phyloP scores from a whole-genome alignment of 495 filamentous ascomycete species.

The Astrocystis sublimbata region DNA sequence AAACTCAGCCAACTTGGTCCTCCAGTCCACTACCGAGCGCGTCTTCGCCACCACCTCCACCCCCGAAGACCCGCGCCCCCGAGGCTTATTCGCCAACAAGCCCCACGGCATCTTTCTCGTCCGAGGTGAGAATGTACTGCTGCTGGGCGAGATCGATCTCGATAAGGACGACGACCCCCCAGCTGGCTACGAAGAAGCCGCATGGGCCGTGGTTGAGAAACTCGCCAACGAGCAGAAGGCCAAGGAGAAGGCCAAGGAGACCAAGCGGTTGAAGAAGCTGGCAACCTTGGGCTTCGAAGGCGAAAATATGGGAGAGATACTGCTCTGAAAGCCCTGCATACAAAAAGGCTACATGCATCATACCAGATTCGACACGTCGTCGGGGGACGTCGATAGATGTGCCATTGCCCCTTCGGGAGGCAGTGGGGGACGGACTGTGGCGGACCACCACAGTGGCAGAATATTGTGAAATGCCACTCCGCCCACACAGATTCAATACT shows the following conservation, averaged over 20 bases:
- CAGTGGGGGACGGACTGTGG: conserved; percentile 1
- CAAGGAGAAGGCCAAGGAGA: conserved; percentile 70
- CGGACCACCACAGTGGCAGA: conserved; percentile 51
- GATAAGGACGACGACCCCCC: conserved; percentile 92
- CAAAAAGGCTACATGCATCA: background rate
- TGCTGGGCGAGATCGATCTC: conserved; percentile 93
- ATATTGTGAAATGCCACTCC: conserved; percentile 74
- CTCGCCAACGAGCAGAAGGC: conserved; percentile 68
- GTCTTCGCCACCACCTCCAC: conserved; percentile 61
- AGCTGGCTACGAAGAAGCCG: conserved; percentile 63
- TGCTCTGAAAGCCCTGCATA: conserved; percentile 54
- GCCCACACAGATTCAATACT: conserved; percentile 13
- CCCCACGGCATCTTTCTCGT: conserved; percentile 83
- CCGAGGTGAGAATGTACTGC: conserved; percentile 87
- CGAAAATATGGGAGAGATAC: conserved; percentile 74
- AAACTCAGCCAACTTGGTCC: conserved; percentile 81
- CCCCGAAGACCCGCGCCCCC: conserved; percentile 24
- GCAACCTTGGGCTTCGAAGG: conserved; percentile 81
- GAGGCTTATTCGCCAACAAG: conserved; percentile 74
- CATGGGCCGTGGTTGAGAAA: conserved; percentile 67
- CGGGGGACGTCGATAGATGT: background rate
- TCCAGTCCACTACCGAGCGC: conserved; percentile 87
- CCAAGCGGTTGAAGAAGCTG: conserved; percentile 66
- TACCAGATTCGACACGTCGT: background rate
- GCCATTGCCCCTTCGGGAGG: background rate